phyloP scores from a whole-genome alignment of 768 basidiomycete genomes.

The Kwoniella europaea region DNA sequence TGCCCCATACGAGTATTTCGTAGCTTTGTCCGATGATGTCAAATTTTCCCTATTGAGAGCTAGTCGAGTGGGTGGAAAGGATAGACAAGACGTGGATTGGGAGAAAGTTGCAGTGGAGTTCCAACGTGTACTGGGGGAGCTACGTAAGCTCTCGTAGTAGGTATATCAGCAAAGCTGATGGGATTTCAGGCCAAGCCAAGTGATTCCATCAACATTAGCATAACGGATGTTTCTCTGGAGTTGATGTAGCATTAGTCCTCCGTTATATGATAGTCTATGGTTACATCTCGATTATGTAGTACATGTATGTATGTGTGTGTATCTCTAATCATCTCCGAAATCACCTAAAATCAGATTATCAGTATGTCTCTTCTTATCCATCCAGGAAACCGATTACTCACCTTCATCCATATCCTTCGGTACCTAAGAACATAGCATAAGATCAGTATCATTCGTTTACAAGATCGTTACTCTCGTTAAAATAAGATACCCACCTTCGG shows the following conservation, averaged over 20 bases:
- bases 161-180: background rate
- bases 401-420: constrained; percentile 87
- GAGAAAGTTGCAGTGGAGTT: constrained; percentile 15
- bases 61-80: background rate
- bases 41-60: constrained; percentile 20
- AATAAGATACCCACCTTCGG: constrained; percentile 71
- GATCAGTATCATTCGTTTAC: background rate
- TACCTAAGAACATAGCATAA: constrained; percentile 59
- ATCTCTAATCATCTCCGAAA: constrained; percentile 41
- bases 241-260: too few species aligned
- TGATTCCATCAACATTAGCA: too few species aligned
- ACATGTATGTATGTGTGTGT: constrained; percentile 1
- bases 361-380: background rate
- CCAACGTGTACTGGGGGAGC: constrained; percentile 3
- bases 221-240: too few species aligned
- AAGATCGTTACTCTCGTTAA: too few species aligned
- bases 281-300: background rate
- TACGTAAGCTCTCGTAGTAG: background rate
- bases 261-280: background rate
- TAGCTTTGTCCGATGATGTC: constrained; percentile 2
- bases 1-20: constrained; percentile 19
- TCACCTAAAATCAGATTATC: constrained; percentile 30
- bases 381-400: constrained; percentile 21
- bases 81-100: constrained; percentile 10
- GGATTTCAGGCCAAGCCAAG: background rate